Evolutionary conservation across 148 eudicot genomes (phyloP).

Genomic region (Camellia lanceoleosa): DNA sequence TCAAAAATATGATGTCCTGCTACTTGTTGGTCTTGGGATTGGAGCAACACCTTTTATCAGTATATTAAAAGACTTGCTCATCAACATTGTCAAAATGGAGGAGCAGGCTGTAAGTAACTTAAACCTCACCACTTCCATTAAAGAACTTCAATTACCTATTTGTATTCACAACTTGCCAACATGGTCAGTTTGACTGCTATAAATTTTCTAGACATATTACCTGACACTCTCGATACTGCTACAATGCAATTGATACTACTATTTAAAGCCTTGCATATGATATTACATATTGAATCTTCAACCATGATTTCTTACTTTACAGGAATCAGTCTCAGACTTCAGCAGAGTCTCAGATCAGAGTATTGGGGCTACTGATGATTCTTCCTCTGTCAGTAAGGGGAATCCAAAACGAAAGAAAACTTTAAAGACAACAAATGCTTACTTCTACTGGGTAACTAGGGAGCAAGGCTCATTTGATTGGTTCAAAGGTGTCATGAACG

Average conservation of each 20-base stretch:
- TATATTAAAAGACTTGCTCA: conserved; percentile 87
- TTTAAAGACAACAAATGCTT: conserved; percentile 81
- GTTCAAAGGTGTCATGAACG: conserved; percentile 98
- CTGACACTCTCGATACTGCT: too few species aligned
- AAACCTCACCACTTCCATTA: background rate
- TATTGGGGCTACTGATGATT: conserved; percentile 20
- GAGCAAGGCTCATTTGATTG: conserved; percentile 99
- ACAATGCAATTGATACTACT: too few species aligned
- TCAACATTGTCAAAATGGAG: conserved; percentile 75
- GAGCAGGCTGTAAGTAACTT: conserved; percentile 67
- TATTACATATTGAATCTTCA: too few species aligned
- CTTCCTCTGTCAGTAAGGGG: conserved; percentile 24
- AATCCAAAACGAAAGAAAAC: conserved; percentile 55
- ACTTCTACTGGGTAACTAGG: conserved; percentile 94
- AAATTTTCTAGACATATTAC: too few species aligned
- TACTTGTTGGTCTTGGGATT: conserved; percentile 90
- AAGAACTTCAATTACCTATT: too few species aligned
- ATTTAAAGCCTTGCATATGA: too few species aligned
- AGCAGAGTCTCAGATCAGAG: conserved; percentile 43
- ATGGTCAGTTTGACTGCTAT: too few species aligned
- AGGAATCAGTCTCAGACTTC: conserved; percentile 41
- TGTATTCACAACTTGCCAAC: too few species aligned
- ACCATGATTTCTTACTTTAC: conserved; percentile 5
- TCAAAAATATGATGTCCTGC: conserved; percentile 77
- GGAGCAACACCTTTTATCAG: conserved; percentile 98